Evolutionary conservation across 306 rosid genomes (phyloP).

Genomic region (Gastrolobium bilobum): DNA sequence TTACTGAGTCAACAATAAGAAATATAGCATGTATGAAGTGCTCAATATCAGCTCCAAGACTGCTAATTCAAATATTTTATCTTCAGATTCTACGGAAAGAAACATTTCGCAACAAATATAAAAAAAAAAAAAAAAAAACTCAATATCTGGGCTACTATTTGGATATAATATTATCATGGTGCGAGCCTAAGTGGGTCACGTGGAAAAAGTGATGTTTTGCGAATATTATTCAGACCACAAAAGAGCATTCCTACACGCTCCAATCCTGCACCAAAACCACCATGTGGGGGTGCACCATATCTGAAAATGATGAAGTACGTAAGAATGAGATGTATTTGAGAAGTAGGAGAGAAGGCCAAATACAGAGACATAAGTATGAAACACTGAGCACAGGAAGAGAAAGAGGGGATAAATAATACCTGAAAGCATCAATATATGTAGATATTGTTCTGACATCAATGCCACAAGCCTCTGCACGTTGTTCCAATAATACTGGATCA

Average conservation of each 20-base stretch:
- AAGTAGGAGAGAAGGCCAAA: not conserved
- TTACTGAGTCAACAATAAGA: not conserved
- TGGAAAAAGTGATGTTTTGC: conserved; percentile 84
- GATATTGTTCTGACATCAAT: conserved; percentile 80
- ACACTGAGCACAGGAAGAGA: not conserved
- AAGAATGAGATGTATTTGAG: too few species aligned
- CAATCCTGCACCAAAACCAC: conserved; percentile 95
- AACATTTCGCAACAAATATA: not conserved
- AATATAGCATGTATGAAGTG: not conserved
- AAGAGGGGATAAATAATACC: conserved; percentile 56
- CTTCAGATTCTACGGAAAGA: not conserved
- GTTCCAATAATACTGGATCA: conserved; percentile 72
- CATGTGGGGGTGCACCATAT: conserved; percentile 93
- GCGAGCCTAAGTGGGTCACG: conserved; percentile 87
- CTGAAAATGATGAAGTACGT: conserved; percentile 51
- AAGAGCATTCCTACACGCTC: conserved; percentile 97
- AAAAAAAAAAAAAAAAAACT: not conserved
- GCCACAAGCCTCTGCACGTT: conserved; percentile 84
- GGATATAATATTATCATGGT: conserved; percentile 42
- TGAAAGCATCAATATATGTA: conserved; percentile 87
- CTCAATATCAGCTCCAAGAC: conserved; percentile 23
- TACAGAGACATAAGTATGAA: not conserved
- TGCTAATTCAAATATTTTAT: not conserved
- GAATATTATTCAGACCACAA: conserved; percentile 85
- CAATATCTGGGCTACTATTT: not conserved